Percentiles rank a stretch among this genome's conserved stretches.
Conservation (phyloP, 495 filamentous ascomycete species). For the Aspergillus carlsbadensis region DNA sequence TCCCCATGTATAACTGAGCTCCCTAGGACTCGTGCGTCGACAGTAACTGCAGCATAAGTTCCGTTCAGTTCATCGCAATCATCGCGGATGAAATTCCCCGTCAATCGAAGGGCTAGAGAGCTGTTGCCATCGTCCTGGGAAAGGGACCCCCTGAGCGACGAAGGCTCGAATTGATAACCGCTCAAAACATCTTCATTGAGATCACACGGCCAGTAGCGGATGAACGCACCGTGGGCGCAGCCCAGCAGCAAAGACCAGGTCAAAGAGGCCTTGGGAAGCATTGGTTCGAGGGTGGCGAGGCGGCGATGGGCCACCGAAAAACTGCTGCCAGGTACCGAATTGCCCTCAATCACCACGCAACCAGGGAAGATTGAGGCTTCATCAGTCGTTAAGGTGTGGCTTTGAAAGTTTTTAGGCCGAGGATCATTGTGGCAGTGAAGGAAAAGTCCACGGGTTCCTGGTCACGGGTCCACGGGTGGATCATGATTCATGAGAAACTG, state of each 20-base stretch:
- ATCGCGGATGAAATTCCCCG: neutral
- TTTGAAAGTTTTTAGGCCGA: too few species aligned
- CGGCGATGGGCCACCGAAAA: too few species aligned
- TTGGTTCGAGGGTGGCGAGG: slow-evolving; percentile 1
- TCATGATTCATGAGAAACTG: too few species aligned
- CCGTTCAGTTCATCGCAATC: slow-evolving; percentile 10
- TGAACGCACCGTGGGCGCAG: neutral
- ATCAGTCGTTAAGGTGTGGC: too few species aligned
- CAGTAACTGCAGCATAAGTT: neutral
- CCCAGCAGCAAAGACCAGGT: neutral
- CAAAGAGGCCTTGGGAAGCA: slow-evolving; percentile 10
- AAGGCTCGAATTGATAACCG: neutral
- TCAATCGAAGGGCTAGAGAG: slow-evolving; percentile 3
- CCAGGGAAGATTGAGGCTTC: too few species aligned
- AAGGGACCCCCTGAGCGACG: neutral
- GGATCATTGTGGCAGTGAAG: too few species aligned
- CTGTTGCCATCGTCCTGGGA: neutral
- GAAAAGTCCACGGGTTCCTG: too few species aligned
- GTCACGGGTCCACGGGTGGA: too few species aligned
- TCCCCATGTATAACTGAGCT: neutral
- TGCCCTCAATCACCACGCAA: too few species aligned
- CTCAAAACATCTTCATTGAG: too few species aligned
- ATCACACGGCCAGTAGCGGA: neutral
- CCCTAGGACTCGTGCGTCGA: slow-evolving; percentile 12
- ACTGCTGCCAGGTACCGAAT: too few species aligned